Evolutionary conservation across 495 filamentous ascomycete genomes (phyloP).

Genomic region (Lophium mytilinum): DNA sequence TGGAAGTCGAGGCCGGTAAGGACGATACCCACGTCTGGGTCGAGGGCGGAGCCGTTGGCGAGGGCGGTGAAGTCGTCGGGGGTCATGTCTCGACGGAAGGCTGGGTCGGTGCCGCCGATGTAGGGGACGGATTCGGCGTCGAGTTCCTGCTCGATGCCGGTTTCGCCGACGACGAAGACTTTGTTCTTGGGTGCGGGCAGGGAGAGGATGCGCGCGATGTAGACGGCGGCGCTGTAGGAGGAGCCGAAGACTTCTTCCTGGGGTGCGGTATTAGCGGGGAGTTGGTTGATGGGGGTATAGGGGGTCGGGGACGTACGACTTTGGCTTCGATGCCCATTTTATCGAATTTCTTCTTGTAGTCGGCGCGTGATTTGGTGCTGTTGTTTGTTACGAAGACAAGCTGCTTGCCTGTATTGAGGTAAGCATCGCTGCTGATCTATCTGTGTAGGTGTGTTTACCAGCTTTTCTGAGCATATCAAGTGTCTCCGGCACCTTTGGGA

Average conservation of each 20-base stretch:
- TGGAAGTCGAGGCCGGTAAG: conserved; percentile 87
- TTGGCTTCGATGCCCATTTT: conserved; percentile 68
- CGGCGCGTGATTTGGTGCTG: conserved; percentile 87
- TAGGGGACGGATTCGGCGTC: conserved; percentile 65
- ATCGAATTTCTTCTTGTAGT: conserved; percentile 89
- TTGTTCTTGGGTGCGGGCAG: conserved; percentile 73
- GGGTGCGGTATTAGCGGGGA: not conserved
- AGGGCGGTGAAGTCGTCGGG: conserved; percentile 70
- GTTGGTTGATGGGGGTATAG: no score
- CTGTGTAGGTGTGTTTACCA: conserved; percentile 42
- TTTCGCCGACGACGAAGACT: conserved; percentile 87
- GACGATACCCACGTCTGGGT: conserved; percentile 83
- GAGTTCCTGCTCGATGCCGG: conserved; percentile 85
- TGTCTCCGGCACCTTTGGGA: conserved; percentile 74
- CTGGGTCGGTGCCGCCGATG: conserved; percentile 83
- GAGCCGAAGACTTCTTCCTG: conserved; percentile 94
- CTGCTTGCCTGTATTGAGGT: conserved; percentile 59
- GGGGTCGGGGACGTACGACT: conserved; percentile 37
- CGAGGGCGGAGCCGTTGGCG: conserved; percentile 66
- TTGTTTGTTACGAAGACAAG: conserved; percentile 98
- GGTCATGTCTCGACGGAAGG: conserved; percentile 63
- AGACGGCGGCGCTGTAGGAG: conserved; percentile 88
- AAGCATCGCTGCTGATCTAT: not conserved
- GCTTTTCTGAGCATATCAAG: conserved; percentile 68
- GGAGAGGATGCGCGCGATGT: conserved; percentile 85